Evolutionary conservation across 163 green algal genomes (phyloP), one percentile per base, ranked within the genome.

Genomic region (Dunaliella salina): DNA sequence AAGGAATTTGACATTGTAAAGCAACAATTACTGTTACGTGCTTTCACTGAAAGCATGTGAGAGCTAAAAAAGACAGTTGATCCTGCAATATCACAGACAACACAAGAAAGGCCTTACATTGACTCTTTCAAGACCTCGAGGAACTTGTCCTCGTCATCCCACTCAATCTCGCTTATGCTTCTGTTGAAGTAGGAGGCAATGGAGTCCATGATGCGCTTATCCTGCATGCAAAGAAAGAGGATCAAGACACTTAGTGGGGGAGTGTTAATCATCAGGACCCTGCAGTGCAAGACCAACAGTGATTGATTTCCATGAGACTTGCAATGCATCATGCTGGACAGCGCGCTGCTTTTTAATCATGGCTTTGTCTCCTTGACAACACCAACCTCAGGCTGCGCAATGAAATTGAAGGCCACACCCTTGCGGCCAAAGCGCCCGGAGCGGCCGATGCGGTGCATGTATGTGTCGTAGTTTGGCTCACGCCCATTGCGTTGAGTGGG

Each of bases 381-480:
- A 87, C 87, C 30, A 40, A 93, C 92, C 85, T 87, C 33, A 26
- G 89, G 80, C 0, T 92, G 94, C 0, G 83, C 88, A 3, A 98
- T 89, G 13, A 99, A 93, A 91, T 99, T 99, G 93, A 99, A 99
- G 22, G 97, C 96, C n/a, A 94, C 96, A 35, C 97, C 97, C 92
- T 98, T 98, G 71, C 96, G 92, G 1, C 97, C 97, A 91, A 99
- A 99, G 22, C 97, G 91, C 17, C 97, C 97, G 34, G 86, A 95
- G 69, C 97, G 93, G 26, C 97, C 97, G 85, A 99, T 99, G 84
- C 97, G 92, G 90, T 99, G 97, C 50, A 99, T 91, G 90, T 99
- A 99, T 22, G 96, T 99, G 88, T 99, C 97, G 88, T 96, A 99
- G 57, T 94, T 95, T 32, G 97, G 96, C 29, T 90, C 96, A 33